Evolutionary conservation across 75 land plant genomes (phyloP).

Genomic region (Pinus taeda): DNA sequence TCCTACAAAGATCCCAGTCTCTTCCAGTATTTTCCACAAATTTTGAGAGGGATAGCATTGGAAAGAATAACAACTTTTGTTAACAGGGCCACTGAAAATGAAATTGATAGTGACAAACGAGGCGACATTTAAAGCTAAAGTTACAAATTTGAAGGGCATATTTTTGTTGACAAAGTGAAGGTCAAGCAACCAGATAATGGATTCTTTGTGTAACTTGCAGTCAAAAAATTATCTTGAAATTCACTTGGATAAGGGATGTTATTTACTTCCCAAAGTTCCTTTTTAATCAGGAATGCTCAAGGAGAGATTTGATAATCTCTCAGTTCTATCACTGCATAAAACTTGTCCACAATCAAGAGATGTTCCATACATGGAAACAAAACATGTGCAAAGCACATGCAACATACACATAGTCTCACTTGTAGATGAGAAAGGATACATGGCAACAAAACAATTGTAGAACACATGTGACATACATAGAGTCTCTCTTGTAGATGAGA

Average conservation of each 20-base stretch:
- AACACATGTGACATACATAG: slow-evolving; percentile 1
- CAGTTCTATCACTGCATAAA: neutral
- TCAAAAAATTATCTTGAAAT: slow-evolving; percentile 3
- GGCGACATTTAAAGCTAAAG: slow-evolving; percentile 41
- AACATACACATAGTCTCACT: neutral
- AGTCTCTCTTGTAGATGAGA: neutral
- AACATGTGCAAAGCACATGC: neutral
- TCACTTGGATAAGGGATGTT: neutral
- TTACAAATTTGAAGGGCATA: slow-evolving; percentile 44
- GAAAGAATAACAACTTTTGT: slow-evolving; percentile 49
- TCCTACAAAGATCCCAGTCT: slow-evolving; percentile 53
- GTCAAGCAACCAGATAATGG: slow-evolving; percentile 3
- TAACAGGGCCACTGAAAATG: slow-evolving; percentile 42
- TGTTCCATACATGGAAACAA: too few relatives aligned
- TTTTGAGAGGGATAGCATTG: slow-evolving; percentile 58
- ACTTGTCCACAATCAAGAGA: too few relatives aligned
- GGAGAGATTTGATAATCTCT: neutral
- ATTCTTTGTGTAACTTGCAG: neutral
- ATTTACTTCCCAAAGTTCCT: too few relatives aligned
- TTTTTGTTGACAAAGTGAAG: slow-evolving; percentile 27
- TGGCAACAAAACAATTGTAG: neutral
- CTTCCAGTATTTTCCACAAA: slow-evolving; percentile 56
- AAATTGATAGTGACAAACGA: slow-evolving; percentile 12
- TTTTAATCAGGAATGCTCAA: neutral
- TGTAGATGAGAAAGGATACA: neutral